Percentiles rank a stretch among this genome's conserved stretches.
These are phyloP conservation scores for Cutaneotrichosporon cavernicola DNA, from an alignment of 1,284 basidiomycete species.

Conservation along the genomic window DNA sequence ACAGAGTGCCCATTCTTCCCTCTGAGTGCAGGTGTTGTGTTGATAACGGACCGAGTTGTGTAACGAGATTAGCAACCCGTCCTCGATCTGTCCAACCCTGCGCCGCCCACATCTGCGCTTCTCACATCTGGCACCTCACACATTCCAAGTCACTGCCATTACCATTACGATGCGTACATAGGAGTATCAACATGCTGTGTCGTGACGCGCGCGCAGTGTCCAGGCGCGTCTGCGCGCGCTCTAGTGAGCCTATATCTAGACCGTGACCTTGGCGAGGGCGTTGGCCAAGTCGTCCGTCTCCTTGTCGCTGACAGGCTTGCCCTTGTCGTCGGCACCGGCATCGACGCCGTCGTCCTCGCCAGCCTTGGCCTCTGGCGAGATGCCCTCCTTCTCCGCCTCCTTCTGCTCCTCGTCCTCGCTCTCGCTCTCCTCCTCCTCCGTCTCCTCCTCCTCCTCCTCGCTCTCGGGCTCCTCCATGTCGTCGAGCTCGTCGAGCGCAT, in stretches of 20 bases:
- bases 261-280: conserved; percentile 37
- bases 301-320: conserved; percentile 36
- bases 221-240: neutral
- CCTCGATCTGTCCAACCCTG: too few relatives aligned
- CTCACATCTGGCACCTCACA: neutral
- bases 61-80: too few relatives aligned
- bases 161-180: conserved; percentile 7
- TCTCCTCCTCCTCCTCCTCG: conserved; percentile 57
- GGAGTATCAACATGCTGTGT: conserved; percentile 1
- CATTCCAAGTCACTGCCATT: neutral
- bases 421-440: conserved; percentile 54
- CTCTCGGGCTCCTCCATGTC: conserved; percentile 64
- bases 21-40: too few relatives aligned
- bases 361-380: conserved; percentile 51
- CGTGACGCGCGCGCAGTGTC: neutral
- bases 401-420: conserved; percentile 52
- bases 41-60: too few relatives aligned
- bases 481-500: conserved; percentile 73
- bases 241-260: conserved; percentile 25
- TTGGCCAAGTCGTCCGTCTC: conserved; percentile 49
- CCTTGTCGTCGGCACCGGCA: conserved; percentile 35
- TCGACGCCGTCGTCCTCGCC: conserved; percentile 41
- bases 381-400: conserved; percentile 49
- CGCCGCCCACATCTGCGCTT: neutral
- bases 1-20: too few relatives aligned